phyloP scores from a whole-genome alignment of 108 stramenopile species.

The Pseudonitzschia delicatissima region DNA sequence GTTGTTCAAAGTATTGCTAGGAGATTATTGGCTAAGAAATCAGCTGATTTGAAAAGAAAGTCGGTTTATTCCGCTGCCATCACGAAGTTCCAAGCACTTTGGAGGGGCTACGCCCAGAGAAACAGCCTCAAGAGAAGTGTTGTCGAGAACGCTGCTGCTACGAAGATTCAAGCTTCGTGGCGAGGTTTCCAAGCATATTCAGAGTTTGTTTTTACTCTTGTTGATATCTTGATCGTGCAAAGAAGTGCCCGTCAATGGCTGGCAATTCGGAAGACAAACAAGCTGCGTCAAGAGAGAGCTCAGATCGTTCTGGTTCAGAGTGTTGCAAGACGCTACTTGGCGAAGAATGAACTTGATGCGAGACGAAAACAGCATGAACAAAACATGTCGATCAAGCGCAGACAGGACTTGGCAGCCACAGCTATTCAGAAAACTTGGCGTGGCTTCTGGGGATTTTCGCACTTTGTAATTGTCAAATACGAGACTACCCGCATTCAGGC shows the following conservation, averaged over 20 bases:
- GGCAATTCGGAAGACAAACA: constrained; percentile 24
- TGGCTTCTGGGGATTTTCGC: constrained; percentile 62
- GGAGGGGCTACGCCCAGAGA: constrained; percentile 17
- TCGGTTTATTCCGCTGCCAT: neutral
- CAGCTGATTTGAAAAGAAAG: constrained; percentile 12
- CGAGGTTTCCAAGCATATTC: constrained; percentile 57
- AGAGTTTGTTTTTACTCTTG: constrained; percentile 56
- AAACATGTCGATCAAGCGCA: neutral
- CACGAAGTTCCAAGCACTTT: constrained; percentile 31
- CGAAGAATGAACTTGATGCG: constrained; percentile 33
- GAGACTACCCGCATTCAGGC: constrained; percentile 69
- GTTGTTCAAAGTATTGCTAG: constrained; percentile 67
- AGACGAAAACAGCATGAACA: constrained; percentile 17
- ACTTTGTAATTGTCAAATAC: constrained; percentile 61
- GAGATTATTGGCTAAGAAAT: constrained; percentile 32
- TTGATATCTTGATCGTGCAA: constrained; percentile 55
- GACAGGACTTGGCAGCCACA: constrained; percentile 43
- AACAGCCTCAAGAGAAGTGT: constrained; percentile 4
- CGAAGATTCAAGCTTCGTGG: constrained; percentile 54
- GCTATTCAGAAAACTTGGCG: constrained; percentile 67
- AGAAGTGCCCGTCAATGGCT: constrained; percentile 46
- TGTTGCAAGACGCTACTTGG: constrained; percentile 49
- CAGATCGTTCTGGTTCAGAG: constrained; percentile 60
- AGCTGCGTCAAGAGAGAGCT: constrained; percentile 25
- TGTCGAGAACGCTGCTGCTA: constrained; percentile 41